phyloP scores from a whole-genome alignment of 805 yeast genomes.

The Wickerhamomyces bisporus region DNA sequence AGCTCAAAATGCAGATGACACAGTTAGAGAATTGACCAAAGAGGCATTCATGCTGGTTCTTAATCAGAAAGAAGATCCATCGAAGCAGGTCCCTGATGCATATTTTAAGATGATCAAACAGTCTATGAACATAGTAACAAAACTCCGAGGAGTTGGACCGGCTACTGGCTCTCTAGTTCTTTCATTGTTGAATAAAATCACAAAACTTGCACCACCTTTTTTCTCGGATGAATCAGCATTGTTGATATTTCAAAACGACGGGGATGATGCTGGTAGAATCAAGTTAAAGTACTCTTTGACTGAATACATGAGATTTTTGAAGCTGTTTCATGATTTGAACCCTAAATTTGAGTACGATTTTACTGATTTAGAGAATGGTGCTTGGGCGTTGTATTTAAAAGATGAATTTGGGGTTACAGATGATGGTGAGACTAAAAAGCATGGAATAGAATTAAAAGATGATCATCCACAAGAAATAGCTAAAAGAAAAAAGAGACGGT shows the following conservation, averaged over 20 bases:
- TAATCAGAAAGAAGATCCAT: not conserved
- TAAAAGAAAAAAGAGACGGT: too few relatives aligned
- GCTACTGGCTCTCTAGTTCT: slow-evolving; percentile 24
- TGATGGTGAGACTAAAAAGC: not conserved
- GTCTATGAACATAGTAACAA: slow-evolving; percentile 6
- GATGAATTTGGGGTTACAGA: slow-evolving; percentile 1
- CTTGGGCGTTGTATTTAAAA: slow-evolving; percentile 17
- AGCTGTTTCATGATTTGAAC: slow-evolving; percentile 11
- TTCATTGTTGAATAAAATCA: slow-evolving; percentile 12
- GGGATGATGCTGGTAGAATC: not conserved
- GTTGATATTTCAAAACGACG: slow-evolving; percentile 8
- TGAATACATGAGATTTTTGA: slow-evolving; percentile 16
- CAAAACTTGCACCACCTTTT: slow-evolving; percentile 21
- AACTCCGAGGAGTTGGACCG: slow-evolving; percentile 24
- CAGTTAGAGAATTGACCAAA: slow-evolving; percentile 7
- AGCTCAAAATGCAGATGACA: slow-evolving; percentile 13
- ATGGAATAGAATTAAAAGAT: too few relatives aligned
- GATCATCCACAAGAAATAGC: not conserved
- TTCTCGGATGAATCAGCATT: slow-evolving; percentile 23
- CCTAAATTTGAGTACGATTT: slow-evolving; percentile 8
- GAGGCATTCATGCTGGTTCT: slow-evolving; percentile 11
- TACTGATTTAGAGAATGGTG: slow-evolving; percentile 19
- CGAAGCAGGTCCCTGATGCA: slow-evolving; percentile 3
- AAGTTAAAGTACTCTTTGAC: slow-evolving; percentile 19
- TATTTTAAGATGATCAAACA: slow-evolving; percentile 10